Percentiles rank a stretch among this genome's conserved stretches.
Evolutionary conservation across 2,329 filamentous ascomycete genomes (phyloP).

Genomic region (Hypomyces perniciosus): DNA sequence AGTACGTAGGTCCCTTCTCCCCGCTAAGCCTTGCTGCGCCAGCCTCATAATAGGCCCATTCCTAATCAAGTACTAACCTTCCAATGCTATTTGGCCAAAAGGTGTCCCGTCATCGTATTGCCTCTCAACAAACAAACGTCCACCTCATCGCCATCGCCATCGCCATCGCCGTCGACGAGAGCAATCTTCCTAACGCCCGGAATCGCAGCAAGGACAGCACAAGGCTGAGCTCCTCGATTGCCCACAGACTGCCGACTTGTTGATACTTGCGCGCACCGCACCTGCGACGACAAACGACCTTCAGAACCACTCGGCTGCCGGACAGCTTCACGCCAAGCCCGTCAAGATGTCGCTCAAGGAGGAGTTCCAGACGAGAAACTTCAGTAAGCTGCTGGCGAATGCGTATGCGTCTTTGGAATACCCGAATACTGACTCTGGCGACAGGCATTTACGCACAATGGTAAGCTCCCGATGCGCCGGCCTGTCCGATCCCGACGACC

Average conservation of each 20-base stretch:
- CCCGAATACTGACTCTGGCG: conserved; percentile 25
- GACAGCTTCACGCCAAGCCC: conserved; percentile 15
- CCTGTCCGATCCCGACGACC: background rate
- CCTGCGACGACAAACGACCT: conserved; percentile 10
- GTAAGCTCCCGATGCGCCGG: conserved; percentile 40
- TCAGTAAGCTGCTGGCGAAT: conserved; percentile 50
- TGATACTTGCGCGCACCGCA: conserved; percentile 9
- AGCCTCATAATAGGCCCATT: background rate
- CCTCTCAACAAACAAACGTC: conserved; percentile 12
- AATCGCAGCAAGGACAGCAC: background rate
- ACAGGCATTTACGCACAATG: conserved; percentile 71
- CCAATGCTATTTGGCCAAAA: conserved; percentile 9
- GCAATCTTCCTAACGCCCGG: background rate
- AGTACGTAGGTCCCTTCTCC: background rate
- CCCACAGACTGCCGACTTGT: background rate
- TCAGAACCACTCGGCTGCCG: conserved; percentile 9
- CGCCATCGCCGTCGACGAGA: conserved; percentile 3
- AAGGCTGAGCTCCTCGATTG: background rate
- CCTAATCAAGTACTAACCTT: background rate
- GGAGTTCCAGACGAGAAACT: conserved; percentile 67
- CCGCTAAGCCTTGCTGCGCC: background rate
- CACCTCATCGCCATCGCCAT: background rate
- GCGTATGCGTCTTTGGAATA: background rate
- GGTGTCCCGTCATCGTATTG: conserved; percentile 7
- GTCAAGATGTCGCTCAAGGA: conserved; percentile 64